Evolutionary conservation across 768 basidiomycete genomes (phyloP), one percentile per base, ranked within the genome.

Genomic region (Candolleomyces eurysporus): DNA sequence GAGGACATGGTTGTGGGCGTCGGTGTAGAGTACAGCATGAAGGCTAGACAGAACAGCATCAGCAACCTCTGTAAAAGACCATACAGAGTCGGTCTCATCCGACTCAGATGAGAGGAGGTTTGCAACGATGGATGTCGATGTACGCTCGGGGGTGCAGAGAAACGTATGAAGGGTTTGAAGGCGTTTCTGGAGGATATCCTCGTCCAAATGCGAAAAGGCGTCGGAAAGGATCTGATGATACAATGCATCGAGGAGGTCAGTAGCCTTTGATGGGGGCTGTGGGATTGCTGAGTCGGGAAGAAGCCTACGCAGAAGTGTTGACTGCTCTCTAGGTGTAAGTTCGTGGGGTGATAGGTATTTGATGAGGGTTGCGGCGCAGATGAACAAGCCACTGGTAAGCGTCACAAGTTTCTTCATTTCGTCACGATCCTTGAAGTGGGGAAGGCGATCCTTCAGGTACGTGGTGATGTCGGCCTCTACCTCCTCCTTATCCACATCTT

Each of bases 321-420:
- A 21, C 22, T 67, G 60, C 55, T 67, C 62, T 11, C 9, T 2
- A 13, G 14, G 26, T 31, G 6, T 43, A 32, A 13, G 45, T 1
- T 17, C 43, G 55, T n/a, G 49, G 43, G 19, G 16, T 39, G n/a
- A 31, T 19, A 67, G 30, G 36, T 61, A 48, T 46, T 54, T 61
- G 21, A 63, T 62, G 4, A 65, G 52, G 0, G 64, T 65, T 1
- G 64, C 64, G 5, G 64, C 61, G 59, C 57, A 65, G 17, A 65
- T 63, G 56, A 65, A 65, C 39, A 65, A 50, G 4, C 59, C 61
- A 30, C 40, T 59, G 5, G 64, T 43, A 26, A 17, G 32, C 11
- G n/a, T 19, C 7, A 58, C 39, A 16, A 65, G 54, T 7, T 40
- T 11, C 5, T 58, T 21, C 40, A 65, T 36, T 36, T 62, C 58